A percentile compares a stretch with the other conserved stretches of the same genome.
Evolutionary conservation across 768 basidiomycete species (phyloP).

Genomic region (Kwoniella sp.): DNA sequence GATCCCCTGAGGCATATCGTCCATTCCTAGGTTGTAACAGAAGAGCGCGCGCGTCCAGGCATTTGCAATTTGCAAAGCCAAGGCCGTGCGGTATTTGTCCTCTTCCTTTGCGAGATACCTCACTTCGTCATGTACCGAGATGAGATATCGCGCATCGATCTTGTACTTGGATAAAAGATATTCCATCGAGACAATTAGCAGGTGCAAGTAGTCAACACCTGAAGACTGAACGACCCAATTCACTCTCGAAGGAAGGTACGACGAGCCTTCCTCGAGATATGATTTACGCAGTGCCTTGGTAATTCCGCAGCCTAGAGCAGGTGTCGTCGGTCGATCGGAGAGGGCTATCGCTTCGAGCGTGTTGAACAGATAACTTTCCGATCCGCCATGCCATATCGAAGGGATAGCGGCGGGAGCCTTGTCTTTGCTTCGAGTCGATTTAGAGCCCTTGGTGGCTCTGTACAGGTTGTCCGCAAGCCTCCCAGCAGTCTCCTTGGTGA

Average conservation of each 20-base stretch:
- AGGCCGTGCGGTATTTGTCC: constrained; percentile 84
- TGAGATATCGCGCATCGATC: constrained; percentile 87
- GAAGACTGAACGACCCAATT: constrained; percentile 99
- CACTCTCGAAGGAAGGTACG: constrained; percentile 94
- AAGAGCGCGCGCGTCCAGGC: constrained; percentile 92
- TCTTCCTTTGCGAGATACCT: constrained; percentile 87
- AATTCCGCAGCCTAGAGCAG: constrained; percentile 89
- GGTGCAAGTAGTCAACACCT: constrained; percentile 95
- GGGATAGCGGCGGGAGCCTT: constrained; percentile 57
- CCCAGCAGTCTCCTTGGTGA: constrained; percentile 77
- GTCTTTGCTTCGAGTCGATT: constrained; percentile 43
- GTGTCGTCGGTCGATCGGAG: constrained; percentile 82
- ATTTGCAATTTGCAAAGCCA: constrained; percentile 93
- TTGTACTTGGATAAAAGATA: constrained; percentile 76
- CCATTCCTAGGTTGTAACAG: constrained; percentile 90
- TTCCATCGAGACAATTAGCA: constrained; percentile 93
- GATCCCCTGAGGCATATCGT: constrained; percentile 90
- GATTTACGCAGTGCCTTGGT: constrained; percentile 91
- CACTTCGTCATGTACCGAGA: constrained; percentile 96
- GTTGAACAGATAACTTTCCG: constrained; percentile 96
- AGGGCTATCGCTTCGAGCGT: constrained; percentile 93
- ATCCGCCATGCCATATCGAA: constrained; percentile 85
- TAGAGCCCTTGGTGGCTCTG: constrained; percentile 82
- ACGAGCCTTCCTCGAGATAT: constrained; percentile 67
- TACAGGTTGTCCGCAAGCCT: constrained; percentile 82